phyloP scores from a whole-genome alignment of 768 basidiomycete genomes.

The Psilocybe sp. region DNA sequence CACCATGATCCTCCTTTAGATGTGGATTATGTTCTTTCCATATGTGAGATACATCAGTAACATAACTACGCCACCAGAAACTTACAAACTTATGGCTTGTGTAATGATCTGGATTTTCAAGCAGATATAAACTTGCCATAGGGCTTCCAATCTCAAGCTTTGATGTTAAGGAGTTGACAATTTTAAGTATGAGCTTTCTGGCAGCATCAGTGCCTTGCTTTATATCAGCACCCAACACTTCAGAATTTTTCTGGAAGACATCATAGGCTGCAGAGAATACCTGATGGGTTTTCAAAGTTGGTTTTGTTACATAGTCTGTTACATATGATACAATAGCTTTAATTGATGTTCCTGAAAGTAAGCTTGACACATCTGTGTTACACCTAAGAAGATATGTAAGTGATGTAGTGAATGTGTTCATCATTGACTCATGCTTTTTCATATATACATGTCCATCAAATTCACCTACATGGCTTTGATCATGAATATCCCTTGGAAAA shows the following conservation, averaged over 20 bases:
- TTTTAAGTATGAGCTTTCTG: conserved; percentile 28
- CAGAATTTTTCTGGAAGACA: conserved; percentile 21
- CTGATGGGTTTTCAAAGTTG: conserved; percentile 32
- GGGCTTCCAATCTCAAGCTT: conserved; percentile 36
- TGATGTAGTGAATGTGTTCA: conserved; percentile 32
- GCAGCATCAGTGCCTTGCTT: conserved; percentile 18
- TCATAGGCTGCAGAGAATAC: conserved; percentile 30
- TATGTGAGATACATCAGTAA: conserved; percentile 15
- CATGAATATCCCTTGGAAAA: conserved; percentile 29
- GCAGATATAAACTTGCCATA: conserved; percentile 31
- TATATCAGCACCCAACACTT: conserved; percentile 15
- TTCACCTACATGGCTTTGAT: conserved; percentile 21
- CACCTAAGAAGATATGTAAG: conserved; percentile 32
- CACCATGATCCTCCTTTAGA: neutral
- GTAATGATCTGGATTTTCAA: conserved; percentile 36
- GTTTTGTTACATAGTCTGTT: conserved; percentile 43
- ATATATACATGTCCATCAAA: conserved; percentile 25
- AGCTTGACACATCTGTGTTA: conserved; percentile 36
- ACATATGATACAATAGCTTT: conserved; percentile 36
- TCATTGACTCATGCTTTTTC: conserved; percentile 30
- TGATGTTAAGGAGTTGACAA: conserved; percentile 31
- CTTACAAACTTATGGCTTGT: conserved; percentile 30
- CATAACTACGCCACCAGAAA: conserved; percentile 32
- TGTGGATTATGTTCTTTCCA: conserved; percentile 8
- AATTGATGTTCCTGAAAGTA: conserved; percentile 37